Conservation (phyloP, 2,329 filamentous ascomycete genomes). For the Talaromyces sp. region DNA sequence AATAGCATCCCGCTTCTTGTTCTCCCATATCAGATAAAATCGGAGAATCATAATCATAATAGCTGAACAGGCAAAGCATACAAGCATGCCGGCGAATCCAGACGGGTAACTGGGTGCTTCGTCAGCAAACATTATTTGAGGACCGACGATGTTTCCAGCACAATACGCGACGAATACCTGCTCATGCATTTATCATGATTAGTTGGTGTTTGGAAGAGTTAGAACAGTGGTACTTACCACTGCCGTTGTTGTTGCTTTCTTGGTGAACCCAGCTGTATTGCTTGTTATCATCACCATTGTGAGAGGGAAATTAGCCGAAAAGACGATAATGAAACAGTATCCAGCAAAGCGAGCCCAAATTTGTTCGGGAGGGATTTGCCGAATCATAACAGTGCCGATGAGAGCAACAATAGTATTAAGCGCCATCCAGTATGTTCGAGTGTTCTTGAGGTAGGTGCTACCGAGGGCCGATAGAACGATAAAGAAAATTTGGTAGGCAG, state of each 20-base stretch:
- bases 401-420: not conserved
- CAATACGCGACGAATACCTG: constrained; percentile 23
- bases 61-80: not conserved
- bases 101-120: not conserved
- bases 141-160: not conserved
- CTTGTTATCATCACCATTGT: not conserved
- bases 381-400: not conserved
- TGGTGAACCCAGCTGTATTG: not conserved
- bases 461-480: not conserved
- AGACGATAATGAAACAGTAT: not conserved
- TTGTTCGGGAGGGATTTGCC: not conserved
- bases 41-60: not conserved
- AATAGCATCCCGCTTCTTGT: not conserved
- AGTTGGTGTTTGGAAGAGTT: not conserved
- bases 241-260: not conserved
- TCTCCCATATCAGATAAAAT: not conserved
- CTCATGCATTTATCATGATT: not conserved
- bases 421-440: not conserved
- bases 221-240: not conserved
- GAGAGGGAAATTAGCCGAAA: not conserved
- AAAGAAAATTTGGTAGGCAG: not conserved
- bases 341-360: not conserved
- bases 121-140: not conserved
- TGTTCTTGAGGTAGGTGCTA: not conserved
- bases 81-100: not conserved